Percentiles rank a stretch among this genome's conserved stretches.
phyloP scores from a whole-genome alignment of 192 early-diverging fungal species.

The Linnemannia exigua region DNA sequence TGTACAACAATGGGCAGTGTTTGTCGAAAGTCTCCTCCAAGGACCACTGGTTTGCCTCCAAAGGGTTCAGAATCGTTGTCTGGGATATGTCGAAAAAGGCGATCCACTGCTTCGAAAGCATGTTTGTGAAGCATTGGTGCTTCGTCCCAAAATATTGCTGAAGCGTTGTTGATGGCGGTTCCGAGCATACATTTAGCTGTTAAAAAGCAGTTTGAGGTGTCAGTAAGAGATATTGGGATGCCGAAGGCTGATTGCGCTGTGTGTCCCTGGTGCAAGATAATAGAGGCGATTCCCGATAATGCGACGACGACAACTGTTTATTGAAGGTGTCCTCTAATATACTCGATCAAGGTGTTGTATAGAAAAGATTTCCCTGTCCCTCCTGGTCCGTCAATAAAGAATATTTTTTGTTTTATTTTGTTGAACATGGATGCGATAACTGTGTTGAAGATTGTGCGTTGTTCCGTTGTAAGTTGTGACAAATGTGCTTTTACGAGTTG shows the following conservation, averaged over 20 bases:
- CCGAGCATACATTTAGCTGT: neutral
- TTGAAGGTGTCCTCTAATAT: neutral
- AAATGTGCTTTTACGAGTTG: neutral
- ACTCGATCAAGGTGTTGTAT: constrained; percentile 26
- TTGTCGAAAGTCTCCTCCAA: constrained; percentile 54
- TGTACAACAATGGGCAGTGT: constrained; percentile 18
- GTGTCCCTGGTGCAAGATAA: constrained; percentile 32
- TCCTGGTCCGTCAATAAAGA: constrained; percentile 37
- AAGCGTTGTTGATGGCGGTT: neutral
- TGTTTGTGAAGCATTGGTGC: constrained; percentile 28
- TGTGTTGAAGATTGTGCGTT: neutral
- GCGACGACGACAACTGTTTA: constrained; percentile 34
- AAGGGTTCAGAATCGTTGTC: too few species aligned
- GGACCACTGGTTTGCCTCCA: constrained; percentile 32
- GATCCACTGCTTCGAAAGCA: constrained; percentile 37
- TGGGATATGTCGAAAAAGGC: too few species aligned
- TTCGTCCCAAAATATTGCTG: constrained; percentile 58
- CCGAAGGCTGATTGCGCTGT: constrained; percentile 52
- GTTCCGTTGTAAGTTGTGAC: neutral
- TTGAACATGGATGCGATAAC: neutral
- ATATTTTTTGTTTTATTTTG: neutral
- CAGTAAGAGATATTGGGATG: constrained; percentile 25
- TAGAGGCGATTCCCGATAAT: constrained; percentile 37
- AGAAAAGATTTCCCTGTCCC: constrained; percentile 43
- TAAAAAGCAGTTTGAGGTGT: constrained; percentile 20